Evolutionary conservation across 257 asterid genomes (phyloP).

Genomic region (Nicotiana benthamiana): DNA sequence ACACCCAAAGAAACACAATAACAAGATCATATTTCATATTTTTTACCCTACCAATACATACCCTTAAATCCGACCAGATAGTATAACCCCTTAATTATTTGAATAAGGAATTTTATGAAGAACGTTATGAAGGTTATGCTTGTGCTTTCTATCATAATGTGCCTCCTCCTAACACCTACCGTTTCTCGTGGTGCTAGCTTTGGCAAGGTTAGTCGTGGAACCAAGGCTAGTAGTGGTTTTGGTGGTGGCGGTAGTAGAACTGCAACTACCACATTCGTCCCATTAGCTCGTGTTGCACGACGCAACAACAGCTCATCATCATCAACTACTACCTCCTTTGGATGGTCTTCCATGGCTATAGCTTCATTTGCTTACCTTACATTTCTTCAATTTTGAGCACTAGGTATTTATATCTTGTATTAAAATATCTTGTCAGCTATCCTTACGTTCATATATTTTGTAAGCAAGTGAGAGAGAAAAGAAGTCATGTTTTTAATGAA

Average conservation of each 20-base stretch:
- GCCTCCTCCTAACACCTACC: not conserved
- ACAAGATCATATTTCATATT: not conserved
- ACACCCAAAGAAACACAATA: not conserved
- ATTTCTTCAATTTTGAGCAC: not conserved
- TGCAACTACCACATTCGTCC: not conserved
- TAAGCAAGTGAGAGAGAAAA: too few species aligned
- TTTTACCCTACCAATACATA: not conserved
- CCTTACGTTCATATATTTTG: too few species aligned
- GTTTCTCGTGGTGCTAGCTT: not conserved
- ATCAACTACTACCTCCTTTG: not conserved
- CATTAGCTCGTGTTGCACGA: not conserved
- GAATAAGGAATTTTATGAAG: not conserved
- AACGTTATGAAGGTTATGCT: not conserved
- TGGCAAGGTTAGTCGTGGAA: not conserved
- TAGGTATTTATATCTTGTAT: too few species aligned
- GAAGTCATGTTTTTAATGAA: too few species aligned
- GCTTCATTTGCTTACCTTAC: not conserved
- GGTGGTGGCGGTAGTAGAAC: not conserved
- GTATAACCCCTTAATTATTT: not conserved
- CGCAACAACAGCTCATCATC: not conserved
- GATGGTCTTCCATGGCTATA: not conserved
- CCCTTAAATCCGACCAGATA: not conserved
- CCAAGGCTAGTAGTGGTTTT: not conserved
- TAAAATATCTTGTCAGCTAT: too few species aligned
- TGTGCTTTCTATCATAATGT: not conserved